A percentile compares a stretch with the other conserved stretches of the same genome.
Evolutionary conservation across 169 alveolate genomes (phyloP).

Genomic region (Plasmodium knowlesi): DNA sequence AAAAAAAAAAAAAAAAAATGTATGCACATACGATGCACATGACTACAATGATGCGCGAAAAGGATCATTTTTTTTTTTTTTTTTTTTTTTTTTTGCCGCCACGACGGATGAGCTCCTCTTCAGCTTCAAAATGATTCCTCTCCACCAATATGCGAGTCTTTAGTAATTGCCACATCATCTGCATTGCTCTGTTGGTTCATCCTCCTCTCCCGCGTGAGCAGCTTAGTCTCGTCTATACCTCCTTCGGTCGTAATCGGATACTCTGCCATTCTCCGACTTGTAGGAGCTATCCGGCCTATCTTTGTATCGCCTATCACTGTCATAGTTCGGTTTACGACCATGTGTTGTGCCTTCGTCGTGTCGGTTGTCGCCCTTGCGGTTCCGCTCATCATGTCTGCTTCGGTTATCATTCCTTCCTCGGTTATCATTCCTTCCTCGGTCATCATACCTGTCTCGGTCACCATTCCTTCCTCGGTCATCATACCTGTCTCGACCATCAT

Average conservation of each 20-base stretch:
- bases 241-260: neutral
- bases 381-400: neutral
- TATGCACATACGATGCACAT: neutral
- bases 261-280: neutral
- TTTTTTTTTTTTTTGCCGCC: neutral
- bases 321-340: neutral
- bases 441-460: neutral
- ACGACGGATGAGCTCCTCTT: neutral
- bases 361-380: neutral
- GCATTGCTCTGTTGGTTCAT: neutral
- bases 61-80: neutral
- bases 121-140: neutral
- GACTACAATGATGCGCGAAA: neutral
- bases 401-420: neutral
- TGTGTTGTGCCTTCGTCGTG: neutral
- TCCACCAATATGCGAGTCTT: neutral
- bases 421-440: neutral
- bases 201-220: neutral
- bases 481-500: neutral
- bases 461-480: neutral
- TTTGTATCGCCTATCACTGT: neutral
- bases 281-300: neutral
- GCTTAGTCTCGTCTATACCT: neutral
- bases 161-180: neutral
- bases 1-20: neutral